Conservation (phyloP, 169 alveolate genomes). For the Plasmodium knowlesi region DNA sequence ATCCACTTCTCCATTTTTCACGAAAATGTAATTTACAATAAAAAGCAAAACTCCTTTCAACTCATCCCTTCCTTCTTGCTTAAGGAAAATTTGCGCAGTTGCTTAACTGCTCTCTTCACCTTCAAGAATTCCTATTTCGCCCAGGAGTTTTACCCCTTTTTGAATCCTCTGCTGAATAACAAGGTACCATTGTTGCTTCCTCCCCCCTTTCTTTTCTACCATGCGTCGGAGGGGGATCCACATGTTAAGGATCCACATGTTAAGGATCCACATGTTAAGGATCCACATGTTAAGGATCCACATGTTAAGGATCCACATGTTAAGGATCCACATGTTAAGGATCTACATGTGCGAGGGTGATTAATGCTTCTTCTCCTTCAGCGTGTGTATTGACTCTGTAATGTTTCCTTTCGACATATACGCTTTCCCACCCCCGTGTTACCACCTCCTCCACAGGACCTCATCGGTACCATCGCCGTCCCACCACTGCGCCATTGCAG, state of each 20-base stretch:
- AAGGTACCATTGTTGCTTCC: conserved; percentile 22
- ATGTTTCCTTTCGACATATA: background rate
- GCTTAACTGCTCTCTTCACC: conserved; percentile 58
- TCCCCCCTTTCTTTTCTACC: background rate
- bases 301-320: too few relatives aligned
- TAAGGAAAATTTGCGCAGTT: conserved; percentile 60
- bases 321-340: background rate
- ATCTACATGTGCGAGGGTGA: too few relatives aligned
- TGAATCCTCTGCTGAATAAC: conserved; percentile 61
- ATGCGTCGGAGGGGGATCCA: background rate
- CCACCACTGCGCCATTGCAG: conserved; percentile 71
- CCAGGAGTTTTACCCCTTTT: conserved; percentile 65
- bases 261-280: too few relatives aligned
- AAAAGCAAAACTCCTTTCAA: conserved; percentile 40
- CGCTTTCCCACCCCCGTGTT: background rate
- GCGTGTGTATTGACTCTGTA: background rate
- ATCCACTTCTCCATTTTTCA: conserved; percentile 65
- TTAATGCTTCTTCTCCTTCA: too few relatives aligned
- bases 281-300: too few relatives aligned
- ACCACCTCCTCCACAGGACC: conserved; percentile 5
- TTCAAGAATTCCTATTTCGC: conserved; percentile 65
- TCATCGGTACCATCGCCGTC: conserved; percentile 72
- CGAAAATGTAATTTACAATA: conserved; percentile 69
- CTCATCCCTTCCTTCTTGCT: conserved; percentile 53
- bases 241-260: background rate